Evolutionary conservation across 306 rosid genomes (phyloP).

Genomic region (Quercus parvula): DNA sequence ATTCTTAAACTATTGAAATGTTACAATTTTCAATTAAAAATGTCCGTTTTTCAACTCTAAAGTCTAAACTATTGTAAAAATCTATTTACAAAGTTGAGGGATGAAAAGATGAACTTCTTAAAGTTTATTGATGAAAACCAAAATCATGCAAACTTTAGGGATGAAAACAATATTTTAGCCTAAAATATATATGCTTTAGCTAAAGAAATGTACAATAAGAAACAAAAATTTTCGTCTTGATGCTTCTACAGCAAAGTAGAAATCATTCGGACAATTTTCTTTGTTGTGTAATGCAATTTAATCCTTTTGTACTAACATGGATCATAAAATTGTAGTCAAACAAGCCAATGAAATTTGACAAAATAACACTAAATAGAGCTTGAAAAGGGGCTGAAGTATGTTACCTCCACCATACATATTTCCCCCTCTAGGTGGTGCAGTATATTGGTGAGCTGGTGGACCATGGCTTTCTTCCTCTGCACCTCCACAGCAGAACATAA

Average conservation of each 20-base stretch:
- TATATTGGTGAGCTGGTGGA: slow-evolving; percentile 59
- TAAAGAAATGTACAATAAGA: background rate
- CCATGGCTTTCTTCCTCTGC: slow-evolving; percentile 68
- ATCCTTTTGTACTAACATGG: background rate
- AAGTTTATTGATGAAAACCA: no score
- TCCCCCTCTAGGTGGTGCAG: slow-evolving; percentile 71
- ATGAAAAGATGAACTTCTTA: no score
- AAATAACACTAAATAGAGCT: background rate
- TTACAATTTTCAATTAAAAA: no score
- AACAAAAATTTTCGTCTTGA: background rate
- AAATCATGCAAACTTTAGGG: no score
- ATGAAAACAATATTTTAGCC: no score
- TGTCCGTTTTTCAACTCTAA: no score
- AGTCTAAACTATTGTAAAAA: no score
- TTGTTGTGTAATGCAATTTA: background rate
- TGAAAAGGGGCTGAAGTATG: background rate
- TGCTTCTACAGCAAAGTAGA: background rate
- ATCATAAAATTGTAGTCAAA: background rate
- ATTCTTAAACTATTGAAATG: no score
- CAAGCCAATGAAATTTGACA: background rate
- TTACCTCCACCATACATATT: slow-evolving; percentile 55
- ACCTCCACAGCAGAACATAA: slow-evolving; percentile 83
- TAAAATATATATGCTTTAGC: background rate
- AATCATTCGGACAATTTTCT: background rate
- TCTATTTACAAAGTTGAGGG: no score